Evolutionary conservation across 2,329 filamentous ascomycete species (phyloP), one percentile per base, ranked within the genome.

Genomic region (Salinomyces thailandicus): DNA sequence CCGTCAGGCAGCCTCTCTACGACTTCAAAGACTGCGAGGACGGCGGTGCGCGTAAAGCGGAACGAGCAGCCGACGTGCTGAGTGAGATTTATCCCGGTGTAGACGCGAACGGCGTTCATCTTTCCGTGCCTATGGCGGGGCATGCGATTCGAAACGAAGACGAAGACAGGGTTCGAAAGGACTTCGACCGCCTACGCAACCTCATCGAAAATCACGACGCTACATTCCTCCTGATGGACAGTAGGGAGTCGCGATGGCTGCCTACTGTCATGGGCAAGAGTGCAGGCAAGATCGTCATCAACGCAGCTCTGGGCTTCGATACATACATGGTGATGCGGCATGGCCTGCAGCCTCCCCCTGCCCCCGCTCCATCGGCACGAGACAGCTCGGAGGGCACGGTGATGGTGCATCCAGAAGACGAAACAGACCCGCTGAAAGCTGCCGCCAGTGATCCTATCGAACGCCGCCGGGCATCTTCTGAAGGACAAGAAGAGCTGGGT

Each of bases 141-240:
- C 91, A 98, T 57, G 83, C 87, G 0, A 81, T 93, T 38, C 73
- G 71, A 9, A 81, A 95, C 46, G 75, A 81, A 53, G 62, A 65
- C 2, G 75, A 81, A 53, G 62, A 65, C 2, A 80, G 75, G 56
- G 78, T 79, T 1, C 78, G 77, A 47, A 64, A 62, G 5, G 83
- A 96, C 34, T 94, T 84, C 51, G 77, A 85, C 39, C 77, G 74
- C 44, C 66, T 98, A 3, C 72, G 82, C 51, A 61, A 69, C 33
- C 67, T 98, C 11, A 79, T 98, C 37, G 72, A 85, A 33, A 75
- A 79, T 17, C 91, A 98, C 53, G 91, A 98, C 55, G 87, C 75
- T 13, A 79, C 98, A 17, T 98, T 98, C 57, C 68, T 98, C n/a
- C 73, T 98, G 4, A 94, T 96, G 89, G 96, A 94, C 84, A 93